Evolutionary conservation across 2,329 filamentous ascomycete genomes (phyloP).

Genomic region (Cryphonectria radicalis): DNA sequence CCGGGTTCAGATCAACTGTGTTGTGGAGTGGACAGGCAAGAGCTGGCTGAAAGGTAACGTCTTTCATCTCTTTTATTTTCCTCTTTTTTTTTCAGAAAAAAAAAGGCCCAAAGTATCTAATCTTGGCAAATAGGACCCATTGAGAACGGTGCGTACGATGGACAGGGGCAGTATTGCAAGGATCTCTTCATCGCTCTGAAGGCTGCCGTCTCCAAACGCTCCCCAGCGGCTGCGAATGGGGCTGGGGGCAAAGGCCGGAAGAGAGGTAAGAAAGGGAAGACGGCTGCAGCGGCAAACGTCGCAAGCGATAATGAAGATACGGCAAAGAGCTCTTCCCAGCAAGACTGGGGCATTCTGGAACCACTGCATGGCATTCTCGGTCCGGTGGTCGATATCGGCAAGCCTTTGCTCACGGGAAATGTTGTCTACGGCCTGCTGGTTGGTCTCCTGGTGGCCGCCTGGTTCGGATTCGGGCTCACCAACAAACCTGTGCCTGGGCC

Average conservation of each 20-base stretch:
- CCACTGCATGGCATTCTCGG: constrained; percentile 72
- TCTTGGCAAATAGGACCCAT: constrained; percentile 73
- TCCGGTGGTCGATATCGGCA: constrained; percentile 70
- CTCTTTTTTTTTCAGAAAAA: no score
- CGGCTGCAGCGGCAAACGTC: constrained; percentile 49
- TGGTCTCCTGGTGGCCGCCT: constrained; percentile 73
- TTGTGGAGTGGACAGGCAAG: constrained; percentile 95
- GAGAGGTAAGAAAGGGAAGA: constrained; percentile 59
- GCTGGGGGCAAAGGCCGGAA: constrained; percentile 62
- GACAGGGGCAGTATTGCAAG: constrained; percentile 81
- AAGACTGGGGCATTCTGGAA: constrained; percentile 81
- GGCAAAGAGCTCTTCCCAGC: constrained; percentile 48
- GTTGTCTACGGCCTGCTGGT: constrained; percentile 76
- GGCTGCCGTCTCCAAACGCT: constrained; percentile 69
- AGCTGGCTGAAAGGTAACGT: constrained; percentile 91
- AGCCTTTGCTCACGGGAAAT: constrained; percentile 75
- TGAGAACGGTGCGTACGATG: constrained; percentile 92
- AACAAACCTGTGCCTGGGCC: constrained; percentile 43
- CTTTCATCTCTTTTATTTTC: background rate
- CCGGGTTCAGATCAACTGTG: constrained; percentile 83
- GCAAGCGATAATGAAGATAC: constrained; percentile 45
- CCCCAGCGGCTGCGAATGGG: constrained; percentile 52
- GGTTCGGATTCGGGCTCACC: constrained; percentile 67
- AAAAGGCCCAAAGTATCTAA: background rate
- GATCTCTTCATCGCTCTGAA: constrained; percentile 78